Conservation (phyloP, 1,284 basidiomycete species). For the Sanguinoderma infundibulare region DNA sequence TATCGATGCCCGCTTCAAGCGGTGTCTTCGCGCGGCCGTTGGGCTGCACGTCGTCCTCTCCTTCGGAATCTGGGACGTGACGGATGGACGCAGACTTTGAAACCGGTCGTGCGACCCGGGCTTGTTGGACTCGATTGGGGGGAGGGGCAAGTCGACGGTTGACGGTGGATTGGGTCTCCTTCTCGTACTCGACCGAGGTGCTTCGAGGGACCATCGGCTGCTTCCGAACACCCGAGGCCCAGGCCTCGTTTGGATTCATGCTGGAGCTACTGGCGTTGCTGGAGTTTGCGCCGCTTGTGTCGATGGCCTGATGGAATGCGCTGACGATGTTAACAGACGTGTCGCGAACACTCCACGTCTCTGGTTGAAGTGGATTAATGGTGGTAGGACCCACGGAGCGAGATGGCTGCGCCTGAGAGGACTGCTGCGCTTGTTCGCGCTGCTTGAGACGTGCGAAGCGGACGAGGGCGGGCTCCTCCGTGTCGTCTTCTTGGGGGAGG, state of each 20-base stretch:
- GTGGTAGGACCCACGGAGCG: constrained; percentile 31
- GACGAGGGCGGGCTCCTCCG: constrained; percentile 50
- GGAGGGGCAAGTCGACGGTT: constrained; percentile 61
- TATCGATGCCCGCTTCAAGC: constrained; percentile 58
- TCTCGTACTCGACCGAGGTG: constrained; percentile 80
- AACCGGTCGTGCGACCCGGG: constrained; percentile 38
- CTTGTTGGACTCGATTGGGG: constrained; percentile 43
- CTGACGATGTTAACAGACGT: constrained; percentile 85
- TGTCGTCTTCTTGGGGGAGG: constrained; percentile 38
- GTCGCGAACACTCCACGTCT: constrained; percentile 74
- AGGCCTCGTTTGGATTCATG: constrained; percentile 55
- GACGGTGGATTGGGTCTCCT: constrained; percentile 56
- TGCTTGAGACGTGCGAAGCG: constrained; percentile 59
- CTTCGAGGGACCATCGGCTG: constrained; percentile 59
- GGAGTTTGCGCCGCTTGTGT: constrained; percentile 38
- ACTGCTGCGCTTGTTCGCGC: constrained; percentile 48
- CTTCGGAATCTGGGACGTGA: constrained; percentile 69
- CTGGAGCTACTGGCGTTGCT: constrained; percentile 12
- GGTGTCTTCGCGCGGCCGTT: constrained; percentile 63
- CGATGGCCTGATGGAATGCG: constrained; percentile 75
- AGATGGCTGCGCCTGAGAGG: constrained; percentile 42
- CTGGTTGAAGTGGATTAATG: constrained; percentile 53
- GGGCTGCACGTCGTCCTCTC: constrained; percentile 45
- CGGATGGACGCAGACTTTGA: constrained; percentile 54
- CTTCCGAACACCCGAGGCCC: constrained; percentile 63